Evolutionary conservation across 2,329 filamentous ascomycete species (phyloP), one percentile per base, ranked within the genome.

Genomic region (Calonectria honghensis): DNA sequence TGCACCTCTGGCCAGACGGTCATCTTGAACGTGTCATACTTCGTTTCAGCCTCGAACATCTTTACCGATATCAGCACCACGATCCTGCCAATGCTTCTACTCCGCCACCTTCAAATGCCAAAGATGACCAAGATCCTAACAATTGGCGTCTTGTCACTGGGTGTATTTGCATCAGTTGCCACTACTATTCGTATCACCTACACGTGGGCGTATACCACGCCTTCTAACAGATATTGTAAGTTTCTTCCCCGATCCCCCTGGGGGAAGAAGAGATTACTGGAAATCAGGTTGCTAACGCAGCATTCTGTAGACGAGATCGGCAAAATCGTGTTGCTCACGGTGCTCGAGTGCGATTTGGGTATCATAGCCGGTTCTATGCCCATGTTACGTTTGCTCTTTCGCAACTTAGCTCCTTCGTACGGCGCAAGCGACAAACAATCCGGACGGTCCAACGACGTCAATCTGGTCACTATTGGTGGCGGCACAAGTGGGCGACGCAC

Each of bases 361-460:
- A 79, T 81, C 72, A 78, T 81, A 35, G 75, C 77, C 16, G 80
- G 80, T 14, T 81, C 75, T 20, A 73, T 81, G 54, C 78, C 80
- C 10, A 79, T 79, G 77, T 70, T 81, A 14, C 79, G 79, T 4
- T 67, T 68, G 6, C 74, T 80, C 31, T 73, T 81, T 68, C 68
- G 65, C 13, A 72, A 67, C n/a, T 48, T 76, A 31, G 13, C 54
- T 45, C 68, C 75, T 27, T 77, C 74, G 1, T 74, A 76, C 31
- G 70, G 70, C 37, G 64, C 48, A 10, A 76, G 72, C 45, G 37
- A 66, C 57, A 65, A 32, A 13, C 74, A 61, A 16, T 70, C 75
- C 4, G 74, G 69, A 4, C 24, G 66, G n/a, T 77, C 75, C 27
- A 31, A 41, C 18, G 75, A 77, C 35, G 39, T 77, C 20, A 76